Percentiles rank a stretch among this genome's conserved stretches.
Evolutionary conservation across 2,329 filamentous ascomycete species (phyloP).

Genomic region (Penicillium hesseltinei): DNA sequence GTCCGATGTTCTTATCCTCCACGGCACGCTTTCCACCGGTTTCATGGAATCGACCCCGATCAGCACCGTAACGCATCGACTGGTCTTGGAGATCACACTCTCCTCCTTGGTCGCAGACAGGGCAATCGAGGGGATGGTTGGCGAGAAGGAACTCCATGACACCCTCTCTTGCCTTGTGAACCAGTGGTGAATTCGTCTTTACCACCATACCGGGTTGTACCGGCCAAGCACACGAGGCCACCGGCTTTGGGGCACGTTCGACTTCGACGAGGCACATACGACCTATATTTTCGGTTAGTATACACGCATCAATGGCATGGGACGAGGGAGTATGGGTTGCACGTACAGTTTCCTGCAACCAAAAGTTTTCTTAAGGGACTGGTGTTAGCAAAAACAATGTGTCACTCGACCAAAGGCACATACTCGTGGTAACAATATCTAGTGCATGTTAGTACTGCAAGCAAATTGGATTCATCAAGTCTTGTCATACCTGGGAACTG

Average conservation of each 20-base stretch:
- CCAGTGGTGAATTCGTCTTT: constrained; percentile 93
- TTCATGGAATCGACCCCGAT: constrained; percentile 96
- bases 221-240: constrained; percentile 97
- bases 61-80: constrained; percentile 96
- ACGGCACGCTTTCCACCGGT: constrained; percentile 92
- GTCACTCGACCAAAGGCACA: constrained; percentile 36
- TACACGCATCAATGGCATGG: neutral
- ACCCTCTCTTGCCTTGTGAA: constrained; percentile 96
- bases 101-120: constrained; percentile 97
- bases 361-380: constrained; percentile 72
- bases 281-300: constrained; percentile 33
- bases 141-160: constrained; percentile 98
- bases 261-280: constrained; percentile 99
- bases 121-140: constrained; percentile 94
- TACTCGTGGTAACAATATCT: constrained; percentile 99
- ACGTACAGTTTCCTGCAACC: constrained; percentile 91
- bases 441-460: constrained; percentile 34
- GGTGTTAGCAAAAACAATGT: constrained; percentile 25
- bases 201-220: constrained; percentile 99
- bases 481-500: constrained; percentile 70
- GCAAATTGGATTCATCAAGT: neutral
- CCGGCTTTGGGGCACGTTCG: constrained; percentile 91
- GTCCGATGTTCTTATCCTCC: constrained; percentile 99
- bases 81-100: constrained; percentile 99
- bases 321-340: neutral